Conservation (phyloP, 441 rosid species). For the Erodium trifolium region DNA sequence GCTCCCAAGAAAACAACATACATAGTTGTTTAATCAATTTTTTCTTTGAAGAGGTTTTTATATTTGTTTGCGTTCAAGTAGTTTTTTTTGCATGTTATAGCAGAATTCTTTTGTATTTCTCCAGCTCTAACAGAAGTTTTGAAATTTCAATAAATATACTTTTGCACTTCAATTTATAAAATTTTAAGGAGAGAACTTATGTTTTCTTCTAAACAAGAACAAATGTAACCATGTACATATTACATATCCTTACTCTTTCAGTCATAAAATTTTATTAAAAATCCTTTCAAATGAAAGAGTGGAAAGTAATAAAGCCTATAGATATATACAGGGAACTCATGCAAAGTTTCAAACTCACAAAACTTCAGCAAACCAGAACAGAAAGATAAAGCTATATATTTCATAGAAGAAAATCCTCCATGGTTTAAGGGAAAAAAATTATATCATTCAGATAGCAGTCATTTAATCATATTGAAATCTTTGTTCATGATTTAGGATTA, state of each 20-base stretch:
- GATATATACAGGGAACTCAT: background rate
- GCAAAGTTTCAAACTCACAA: background rate
- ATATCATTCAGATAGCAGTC: background rate
- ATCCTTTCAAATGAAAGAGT: background rate
- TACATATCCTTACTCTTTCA: background rate
- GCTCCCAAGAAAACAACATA: constrained; percentile 22
- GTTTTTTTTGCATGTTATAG: constrained; percentile 1
- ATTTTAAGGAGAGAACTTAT: background rate
- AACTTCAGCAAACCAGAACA: background rate
- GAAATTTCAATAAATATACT: too few species aligned
- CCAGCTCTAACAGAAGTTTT: background rate
- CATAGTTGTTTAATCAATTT: constrained; percentile 19
- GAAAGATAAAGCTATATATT: background rate
- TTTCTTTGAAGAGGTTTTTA: constrained; percentile 20
- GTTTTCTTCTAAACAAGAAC: background rate
- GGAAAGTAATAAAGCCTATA: background rate
- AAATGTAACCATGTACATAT: background rate
- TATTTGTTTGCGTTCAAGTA: constrained; percentile 20
- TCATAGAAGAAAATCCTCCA: background rate
- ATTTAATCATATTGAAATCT: background rate
- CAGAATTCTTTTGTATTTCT: background rate
- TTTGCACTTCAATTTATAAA: background rate
- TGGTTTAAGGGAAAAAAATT: background rate
- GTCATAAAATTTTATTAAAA: background rate
- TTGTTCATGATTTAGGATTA: background rate